Evolutionary conservation across 148 eudicot genomes (phyloP), one percentile per base, ranked within the genome.

Genomic region (Vaccinium myrtillus): DNA sequence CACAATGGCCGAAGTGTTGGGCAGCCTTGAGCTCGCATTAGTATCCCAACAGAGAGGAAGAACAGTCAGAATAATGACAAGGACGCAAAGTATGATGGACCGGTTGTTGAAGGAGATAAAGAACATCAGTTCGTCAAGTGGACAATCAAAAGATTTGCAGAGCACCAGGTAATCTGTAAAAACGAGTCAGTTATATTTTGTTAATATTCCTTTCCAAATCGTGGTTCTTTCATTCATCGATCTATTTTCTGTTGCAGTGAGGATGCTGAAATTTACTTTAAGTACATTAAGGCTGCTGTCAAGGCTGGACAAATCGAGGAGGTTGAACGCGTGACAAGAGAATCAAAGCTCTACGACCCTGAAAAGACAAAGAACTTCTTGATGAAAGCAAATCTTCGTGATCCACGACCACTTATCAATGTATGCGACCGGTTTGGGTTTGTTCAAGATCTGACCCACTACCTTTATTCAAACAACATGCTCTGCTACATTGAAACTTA

Each of bases 381-480:
- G 77, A 94, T 94, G 94, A 95, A 94, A 71, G 98, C 94, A 67
- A 94, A 94, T 78, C 98, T 94, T 86, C 94, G 11, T 2, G 18
- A 21, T 61, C 25, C 25, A 61, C 25, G 1, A 21, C 25, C 67
- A 61, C 67, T 61, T 93, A 92, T 94, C 53, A 94, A 94, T 87
- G 98, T 93, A 21, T 94, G 98, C 65, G 98, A 94, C 77, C 94
- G 96, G 27, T 92, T 91, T 88, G 98, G 98, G 79, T 94, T 94
- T 87, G 95, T 94, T 43, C 98, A 93, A 25, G 98, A 94, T 85
- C 90, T 94, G 32, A 93, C 94, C 65, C 94, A 92, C 84, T 94
- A 94, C 88, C 90, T 94, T 4, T 61, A 61, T 19, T 61, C 67
- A 8, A 61, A 61, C 67, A 61, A 61, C 67, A 61, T 61, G 67